Evolutionary conservation across 305 asterid species (phyloP), one percentile per base, ranked within the genome.

Genomic region (Fraxinus platypoda): DNA sequence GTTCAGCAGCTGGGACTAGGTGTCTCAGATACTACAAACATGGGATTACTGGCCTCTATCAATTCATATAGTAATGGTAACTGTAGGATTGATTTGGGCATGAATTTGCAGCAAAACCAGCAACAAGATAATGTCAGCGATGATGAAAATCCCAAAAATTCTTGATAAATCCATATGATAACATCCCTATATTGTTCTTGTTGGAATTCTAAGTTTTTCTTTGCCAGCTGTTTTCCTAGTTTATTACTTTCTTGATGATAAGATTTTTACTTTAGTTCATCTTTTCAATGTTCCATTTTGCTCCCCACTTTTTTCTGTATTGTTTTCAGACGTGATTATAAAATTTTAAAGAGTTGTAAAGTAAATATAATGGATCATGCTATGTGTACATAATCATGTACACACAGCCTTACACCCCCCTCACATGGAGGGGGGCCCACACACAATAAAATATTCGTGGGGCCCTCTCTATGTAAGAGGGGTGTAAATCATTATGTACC

Each of bases 1-100:
- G 91, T 83, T 86, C 98, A 94, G 88, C 98, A 90, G 74, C 86
- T 94, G 64, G 98, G 97, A 1, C 80, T 92, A 26, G 93, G 52
- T 11, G 17, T 89, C 3, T 66, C 96, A 11, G 98, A 95, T 80
- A 92, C 95, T 1, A 66, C 73, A 17, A 91, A 93, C 66, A 91
- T 92, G 98, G 98, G 98, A 89, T 92, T 95, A 95, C 78, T 93
- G 81, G 94, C 98, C 26, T 92, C 98, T 0, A 83, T 93, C 31
- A 93, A 89, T 83, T 93, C 95, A 2, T 90, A 90, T 37, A 82
- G 87, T 34, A 85, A 71, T 35, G 76, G 84, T 66, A 86, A 79
- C 62, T 78, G 84, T 78, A 88, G 91, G 82, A 87, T 94, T 74
- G 93, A 91, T 90, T 86, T 94, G 90, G 97, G 95, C 7, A 94